Conservation (phyloP, 1,284 basidiomycete genomes). For the Apiotrichum mycotoxinovorans region DNA sequence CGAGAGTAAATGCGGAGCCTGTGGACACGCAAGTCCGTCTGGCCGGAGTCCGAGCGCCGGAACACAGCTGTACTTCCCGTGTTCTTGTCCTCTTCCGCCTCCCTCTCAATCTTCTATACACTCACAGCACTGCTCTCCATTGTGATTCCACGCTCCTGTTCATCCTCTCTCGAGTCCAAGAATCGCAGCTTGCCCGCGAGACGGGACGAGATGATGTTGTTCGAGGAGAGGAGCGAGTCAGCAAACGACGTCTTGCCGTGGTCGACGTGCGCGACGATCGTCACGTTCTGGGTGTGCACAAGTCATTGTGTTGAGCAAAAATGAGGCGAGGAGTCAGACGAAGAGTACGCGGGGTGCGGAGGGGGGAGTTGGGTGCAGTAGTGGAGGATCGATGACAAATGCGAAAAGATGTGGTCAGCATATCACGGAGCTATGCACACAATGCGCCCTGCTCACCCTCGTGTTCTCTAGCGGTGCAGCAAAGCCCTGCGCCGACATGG, state of each 20-base stretch:
- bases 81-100: background rate
- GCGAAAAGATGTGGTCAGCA: background rate
- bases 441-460: conserved; percentile 27
- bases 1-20: background rate
- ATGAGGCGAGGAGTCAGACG: background rate
- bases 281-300: conserved; percentile 40
- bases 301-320: background rate
- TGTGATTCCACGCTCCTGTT: conserved; percentile 96
- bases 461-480: conserved; percentile 48
- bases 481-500: conserved; percentile 20
- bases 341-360: no score
- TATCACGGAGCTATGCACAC: background rate
- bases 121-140: conserved; percentile 92
- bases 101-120: background rate
- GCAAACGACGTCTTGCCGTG: conserved; percentile 95
- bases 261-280: conserved; percentile 51
- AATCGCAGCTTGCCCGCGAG: conserved; percentile 97
- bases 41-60: background rate
- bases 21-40: background rate
- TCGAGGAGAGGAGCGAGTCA: conserved; percentile 91
- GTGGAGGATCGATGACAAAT: no score
- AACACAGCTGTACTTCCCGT: no score
- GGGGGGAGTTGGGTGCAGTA: no score
- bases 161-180: conserved; percentile 92
- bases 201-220: conserved; percentile 91